A percentile compares a stretch with the other conserved stretches of the same genome.
Conservation (phyloP, 2,329 filamentous ascomycete genomes). For the Daldinia eschscholtzii region DNA sequence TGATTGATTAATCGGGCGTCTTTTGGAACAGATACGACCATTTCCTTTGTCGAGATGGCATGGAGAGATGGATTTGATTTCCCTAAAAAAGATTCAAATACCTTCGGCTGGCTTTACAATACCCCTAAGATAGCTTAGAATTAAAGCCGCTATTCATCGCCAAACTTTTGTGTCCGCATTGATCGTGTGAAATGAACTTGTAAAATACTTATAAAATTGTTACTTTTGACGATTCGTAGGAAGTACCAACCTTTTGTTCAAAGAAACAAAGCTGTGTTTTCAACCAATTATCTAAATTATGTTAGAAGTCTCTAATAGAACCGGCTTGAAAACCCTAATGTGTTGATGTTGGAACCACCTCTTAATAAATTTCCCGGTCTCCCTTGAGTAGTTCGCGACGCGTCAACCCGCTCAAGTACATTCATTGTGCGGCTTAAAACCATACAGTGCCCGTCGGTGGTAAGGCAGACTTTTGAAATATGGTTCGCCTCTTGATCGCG, state of each 20-base stretch:
- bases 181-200: background rate
- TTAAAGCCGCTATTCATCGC: slow-evolving; percentile 11
- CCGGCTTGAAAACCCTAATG: background rate
- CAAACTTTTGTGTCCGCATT: background rate
- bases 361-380: background rate
- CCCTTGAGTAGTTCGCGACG: background rate
- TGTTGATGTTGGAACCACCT: background rate
- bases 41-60: slow-evolving; percentile 42
- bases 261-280: too few relatives aligned
- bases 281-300: too few relatives aligned
- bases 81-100: slow-evolving; percentile 18
- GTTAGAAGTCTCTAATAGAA: background rate
- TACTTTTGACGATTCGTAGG: too few relatives aligned
- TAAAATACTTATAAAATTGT: too few relatives aligned
- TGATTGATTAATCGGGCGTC: slow-evolving; percentile 33
- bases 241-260: too few relatives aligned
- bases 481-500: background rate
- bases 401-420: background rate
- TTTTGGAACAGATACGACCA: slow-evolving; percentile 31
- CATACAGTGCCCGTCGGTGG: background rate
- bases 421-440: background rate
- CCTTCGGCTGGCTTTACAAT: slow-evolving; percentile 45
- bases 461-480: background rate
- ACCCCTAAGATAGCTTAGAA: slow-evolving; percentile 45
- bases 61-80: slow-evolving; percentile 41